Evolutionary conservation across 2,329 filamentous ascomycete genomes (phyloP).

Genomic region (Daldinia sp.): DNA sequence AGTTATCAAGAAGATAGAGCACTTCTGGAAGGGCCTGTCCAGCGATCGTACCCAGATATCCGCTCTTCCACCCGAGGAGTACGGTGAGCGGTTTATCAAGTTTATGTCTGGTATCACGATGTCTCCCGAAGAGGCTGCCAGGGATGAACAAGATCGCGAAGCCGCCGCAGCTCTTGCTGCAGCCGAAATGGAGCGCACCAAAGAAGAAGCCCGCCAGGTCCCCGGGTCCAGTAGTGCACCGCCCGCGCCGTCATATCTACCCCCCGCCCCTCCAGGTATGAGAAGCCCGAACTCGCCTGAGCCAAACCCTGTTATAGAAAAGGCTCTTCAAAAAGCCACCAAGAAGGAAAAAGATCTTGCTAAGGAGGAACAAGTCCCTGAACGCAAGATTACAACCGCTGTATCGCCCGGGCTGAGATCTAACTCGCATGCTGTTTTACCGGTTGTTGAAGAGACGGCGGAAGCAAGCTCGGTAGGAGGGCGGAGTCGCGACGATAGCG

Average conservation of each 20-base stretch:
- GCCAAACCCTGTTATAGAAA: constrained; percentile 45
- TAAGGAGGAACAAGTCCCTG: constrained; percentile 45
- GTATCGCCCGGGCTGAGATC: constrained; percentile 39
- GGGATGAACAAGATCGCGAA: constrained; percentile 68
- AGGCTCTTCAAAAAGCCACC: constrained; percentile 42
- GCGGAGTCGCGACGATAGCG: constrained; percentile 60
- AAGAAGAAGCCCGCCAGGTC: constrained; percentile 23
- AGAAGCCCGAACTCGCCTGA: constrained; percentile 45
- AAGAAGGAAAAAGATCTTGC: constrained; percentile 44
- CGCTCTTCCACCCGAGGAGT: constrained; percentile 86
- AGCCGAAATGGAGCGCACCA: constrained; percentile 32
- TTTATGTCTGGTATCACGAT: constrained; percentile 93
- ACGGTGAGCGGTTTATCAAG: constrained; percentile 91
- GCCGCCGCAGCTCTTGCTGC: constrained; percentile 55
- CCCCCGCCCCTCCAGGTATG: constrained; percentile 46
- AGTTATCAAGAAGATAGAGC: constrained; percentile 90
- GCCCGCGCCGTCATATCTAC: constrained; percentile 44
- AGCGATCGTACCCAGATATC: constrained; percentile 88
- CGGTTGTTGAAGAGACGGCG: constrained; percentile 89
- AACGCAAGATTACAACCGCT: constrained; percentile 45
- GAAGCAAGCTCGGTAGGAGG: constrained; percentile 75
- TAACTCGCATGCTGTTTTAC: constrained; percentile 61
- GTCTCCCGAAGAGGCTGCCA: constrained; percentile 82
- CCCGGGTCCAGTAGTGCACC: constrained; percentile 32
- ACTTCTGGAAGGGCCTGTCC: constrained; percentile 95